Evolutionary conservation across 371 early-diverging fungal species (phyloP).

Genomic region (Mucor sp.): DNA sequence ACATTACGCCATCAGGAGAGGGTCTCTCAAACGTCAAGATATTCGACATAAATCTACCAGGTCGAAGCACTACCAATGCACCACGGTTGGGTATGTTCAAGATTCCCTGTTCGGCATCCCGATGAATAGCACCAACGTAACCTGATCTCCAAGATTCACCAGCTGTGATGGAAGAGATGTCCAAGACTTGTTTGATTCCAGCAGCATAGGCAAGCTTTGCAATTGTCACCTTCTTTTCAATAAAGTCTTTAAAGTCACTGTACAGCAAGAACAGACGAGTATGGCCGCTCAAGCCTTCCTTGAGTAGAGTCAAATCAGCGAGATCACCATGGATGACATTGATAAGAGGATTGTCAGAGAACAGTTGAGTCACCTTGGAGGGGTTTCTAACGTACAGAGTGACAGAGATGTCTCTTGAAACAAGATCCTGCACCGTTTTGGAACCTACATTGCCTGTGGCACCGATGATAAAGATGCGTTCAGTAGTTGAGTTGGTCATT

Average conservation of each 20-base stretch:
- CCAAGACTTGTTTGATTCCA: slow-evolving; percentile 39
- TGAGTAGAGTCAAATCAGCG: slow-evolving; percentile 15
- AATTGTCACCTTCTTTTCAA: slow-evolving; percentile 8
- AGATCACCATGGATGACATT: slow-evolving; percentile 33
- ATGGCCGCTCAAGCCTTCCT: slow-evolving; percentile 27
- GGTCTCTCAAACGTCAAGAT: neutral
- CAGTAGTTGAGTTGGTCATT: slow-evolving; percentile 1
- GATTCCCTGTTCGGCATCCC: slow-evolving; percentile 27
- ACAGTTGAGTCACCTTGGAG: slow-evolving; percentile 13
- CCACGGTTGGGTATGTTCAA: slow-evolving; percentile 26
- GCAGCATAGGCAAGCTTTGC: slow-evolving; percentile 28
- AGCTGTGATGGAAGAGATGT: slow-evolving; percentile 25
- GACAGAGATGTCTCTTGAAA: slow-evolving; percentile 6
- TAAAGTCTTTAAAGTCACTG: slow-evolving; percentile 8
- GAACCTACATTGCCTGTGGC: slow-evolving; percentile 36
- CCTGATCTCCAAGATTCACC: slow-evolving; percentile 19
- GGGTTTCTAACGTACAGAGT: slow-evolving; percentile 29
- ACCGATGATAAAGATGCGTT: slow-evolving; percentile 33
- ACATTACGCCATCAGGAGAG: neutral
- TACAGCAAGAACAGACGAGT: slow-evolving; percentile 33
- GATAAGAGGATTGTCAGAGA: neutral
- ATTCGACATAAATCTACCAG: slow-evolving; percentile 40
- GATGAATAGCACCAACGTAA: slow-evolving; percentile 18
- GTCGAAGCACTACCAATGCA: slow-evolving; percentile 32
- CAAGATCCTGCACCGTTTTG: slow-evolving; percentile 13